These are phyloP conservation scores for Aureobasidium namibiae DNA, from an alignment of 2,329 filamentous ascomycete species.

Conservation along the genomic window DNA sequence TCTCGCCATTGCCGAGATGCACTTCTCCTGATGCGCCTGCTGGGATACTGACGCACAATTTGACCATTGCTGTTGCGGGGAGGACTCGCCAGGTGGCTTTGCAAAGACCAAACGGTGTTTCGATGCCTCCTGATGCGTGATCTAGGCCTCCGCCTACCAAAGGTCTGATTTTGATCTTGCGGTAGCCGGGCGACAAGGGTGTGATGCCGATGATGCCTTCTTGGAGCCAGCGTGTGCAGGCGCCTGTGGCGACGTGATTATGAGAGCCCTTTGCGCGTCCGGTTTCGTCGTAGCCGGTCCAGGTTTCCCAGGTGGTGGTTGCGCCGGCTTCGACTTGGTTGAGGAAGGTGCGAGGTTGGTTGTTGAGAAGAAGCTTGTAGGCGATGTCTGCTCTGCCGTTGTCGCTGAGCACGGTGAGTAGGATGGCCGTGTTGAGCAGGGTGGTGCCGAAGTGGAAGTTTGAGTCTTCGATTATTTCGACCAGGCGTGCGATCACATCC, in stretches of 20 bases:
- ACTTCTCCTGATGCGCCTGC: background rate
- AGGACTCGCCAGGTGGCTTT: background rate
- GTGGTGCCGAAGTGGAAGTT: conserved; percentile 4
- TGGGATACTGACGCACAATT: background rate
- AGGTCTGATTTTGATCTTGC: conserved; percentile 1
- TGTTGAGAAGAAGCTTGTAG: conserved; percentile 1
- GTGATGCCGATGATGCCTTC: conserved; percentile 5
- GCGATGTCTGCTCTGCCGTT: conserved; percentile 3
- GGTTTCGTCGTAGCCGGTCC: conserved; percentile 1
- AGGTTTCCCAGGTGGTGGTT: conserved; percentile 2
- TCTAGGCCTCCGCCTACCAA: background rate
- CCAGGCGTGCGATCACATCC: background rate
- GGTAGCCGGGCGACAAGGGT: background rate
- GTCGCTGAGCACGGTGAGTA: background rate
- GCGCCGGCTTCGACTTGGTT: conserved; percentile 4
- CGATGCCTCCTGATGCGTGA: background rate
- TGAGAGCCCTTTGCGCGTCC: background rate
- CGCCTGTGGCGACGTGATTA: conserved; percentile 1
- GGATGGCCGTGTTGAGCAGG: conserved; percentile 6
- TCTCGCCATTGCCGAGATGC: background rate
- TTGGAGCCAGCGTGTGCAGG: conserved; percentile 6
- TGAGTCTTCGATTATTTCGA: background rate
- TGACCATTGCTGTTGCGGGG: background rate
- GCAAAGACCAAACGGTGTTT: background rate
- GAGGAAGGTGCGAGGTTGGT: background rate